These are phyloP conservation scores for Quercus mongolica DNA, from an alignment of 306 rosid species.

Conservation along the genomic window DNA sequence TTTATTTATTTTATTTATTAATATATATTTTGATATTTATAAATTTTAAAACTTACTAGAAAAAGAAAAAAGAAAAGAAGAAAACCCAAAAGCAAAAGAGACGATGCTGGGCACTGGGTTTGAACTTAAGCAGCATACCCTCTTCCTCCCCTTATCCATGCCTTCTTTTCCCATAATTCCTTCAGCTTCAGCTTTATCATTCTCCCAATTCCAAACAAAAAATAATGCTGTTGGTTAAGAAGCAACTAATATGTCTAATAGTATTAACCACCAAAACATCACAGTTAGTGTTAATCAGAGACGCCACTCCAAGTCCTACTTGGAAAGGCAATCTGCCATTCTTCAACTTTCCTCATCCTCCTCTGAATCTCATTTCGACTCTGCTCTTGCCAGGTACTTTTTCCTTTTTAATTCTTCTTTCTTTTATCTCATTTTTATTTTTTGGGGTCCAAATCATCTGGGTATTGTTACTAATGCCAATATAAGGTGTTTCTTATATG, in stretches of 20 bases:
- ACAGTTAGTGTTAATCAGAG: conserved; percentile 15
- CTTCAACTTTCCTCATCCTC: conserved; percentile 41
- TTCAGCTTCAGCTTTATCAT: too few relatives aligned
- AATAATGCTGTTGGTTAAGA: too few relatives aligned
- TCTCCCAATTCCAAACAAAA: too few relatives aligned
- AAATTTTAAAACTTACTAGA: too few relatives aligned
- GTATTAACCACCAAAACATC: neutral
- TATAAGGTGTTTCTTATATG: neutral
- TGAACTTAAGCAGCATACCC: neutral
- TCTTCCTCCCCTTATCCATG: conserved; percentile 8
- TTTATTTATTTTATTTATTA: too few relatives aligned
- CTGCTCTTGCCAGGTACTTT: conserved; percentile 60
- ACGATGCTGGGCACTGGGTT: conserved; percentile 24
- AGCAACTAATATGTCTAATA: too few relatives aligned
- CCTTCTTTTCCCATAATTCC: too few relatives aligned
- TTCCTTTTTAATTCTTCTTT: neutral
- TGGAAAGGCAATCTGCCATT: conserved; percentile 46
- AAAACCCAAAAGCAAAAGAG: conserved; percentile 23
- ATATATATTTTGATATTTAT: too few relatives aligned
- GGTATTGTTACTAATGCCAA: neutral
- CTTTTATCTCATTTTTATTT: neutral
- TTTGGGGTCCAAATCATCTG: neutral
- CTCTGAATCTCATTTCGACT: conserved; percentile 38
- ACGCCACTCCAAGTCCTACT: conserved; percentile 34
- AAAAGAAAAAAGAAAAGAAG: too few relatives aligned